These are phyloP conservation scores for Hypoxylon sp. DNA, from an alignment of 2,329 filamentous ascomycete genomes.

Conservation along the genomic window DNA sequence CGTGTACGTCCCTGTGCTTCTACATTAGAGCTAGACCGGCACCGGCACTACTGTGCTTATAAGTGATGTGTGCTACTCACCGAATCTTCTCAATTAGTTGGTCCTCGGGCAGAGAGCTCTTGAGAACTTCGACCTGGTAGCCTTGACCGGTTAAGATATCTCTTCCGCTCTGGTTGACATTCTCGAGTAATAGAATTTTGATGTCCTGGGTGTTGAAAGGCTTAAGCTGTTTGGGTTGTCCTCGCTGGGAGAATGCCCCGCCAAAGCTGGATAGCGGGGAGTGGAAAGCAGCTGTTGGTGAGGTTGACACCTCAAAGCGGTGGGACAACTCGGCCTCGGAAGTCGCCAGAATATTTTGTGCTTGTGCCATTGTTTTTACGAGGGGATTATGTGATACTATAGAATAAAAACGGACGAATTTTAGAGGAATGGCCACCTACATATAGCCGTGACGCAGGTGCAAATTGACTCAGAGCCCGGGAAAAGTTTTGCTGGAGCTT, in stretches of 20 bases:
- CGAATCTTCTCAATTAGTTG: constrained; percentile 96
- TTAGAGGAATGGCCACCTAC: constrained; percentile 17
- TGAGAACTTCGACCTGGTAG: constrained; percentile 93
- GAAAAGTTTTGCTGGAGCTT: constrained; percentile 34
- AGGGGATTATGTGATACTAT: constrained; percentile 6
- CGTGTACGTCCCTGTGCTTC: constrained; percentile 80
- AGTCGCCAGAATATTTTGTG: constrained; percentile 59
- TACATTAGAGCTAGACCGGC: constrained; percentile 21
- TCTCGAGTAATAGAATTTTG: constrained; percentile 94
- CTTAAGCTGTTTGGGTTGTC: constrained; percentile 79
- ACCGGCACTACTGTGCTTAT: neutral
- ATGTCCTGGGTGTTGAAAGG: constrained; percentile 96
- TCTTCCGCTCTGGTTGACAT: constrained; percentile 89
- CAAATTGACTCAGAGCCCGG: constrained; percentile 28
- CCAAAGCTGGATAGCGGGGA: constrained; percentile 74
- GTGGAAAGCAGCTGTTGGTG: constrained; percentile 77
- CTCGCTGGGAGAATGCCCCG: constrained; percentile 53
- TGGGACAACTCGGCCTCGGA: constrained; percentile 56
- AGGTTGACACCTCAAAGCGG: constrained; percentile 74
- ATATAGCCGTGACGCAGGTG: constrained; percentile 15
- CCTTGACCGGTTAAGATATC: constrained; percentile 85
- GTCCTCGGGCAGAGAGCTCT: constrained; percentile 88
- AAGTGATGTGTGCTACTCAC: constrained; percentile 56
- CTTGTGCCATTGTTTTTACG: constrained; percentile 52
- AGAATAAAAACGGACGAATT: constrained; percentile 1